Conservation (phyloP, 1,284 basidiomycete species). For the Boletus mariae region DNA sequence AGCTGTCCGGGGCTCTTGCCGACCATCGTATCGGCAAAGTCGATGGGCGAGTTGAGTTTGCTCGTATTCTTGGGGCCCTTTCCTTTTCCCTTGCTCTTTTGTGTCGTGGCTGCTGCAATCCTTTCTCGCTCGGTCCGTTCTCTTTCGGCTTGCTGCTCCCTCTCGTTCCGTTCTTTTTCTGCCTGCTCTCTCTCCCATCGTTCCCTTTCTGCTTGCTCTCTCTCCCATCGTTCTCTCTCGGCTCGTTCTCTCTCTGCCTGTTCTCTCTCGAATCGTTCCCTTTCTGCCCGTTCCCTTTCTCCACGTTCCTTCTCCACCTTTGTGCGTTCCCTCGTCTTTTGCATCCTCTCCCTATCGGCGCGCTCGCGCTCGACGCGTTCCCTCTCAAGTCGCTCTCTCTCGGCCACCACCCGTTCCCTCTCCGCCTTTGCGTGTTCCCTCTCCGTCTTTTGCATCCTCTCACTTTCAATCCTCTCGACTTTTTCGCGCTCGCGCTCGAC, state of each 20-base stretch:
- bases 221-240: conserved; percentile 2
- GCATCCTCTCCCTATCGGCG: conserved; percentile 7
- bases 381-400: conserved; percentile 4
- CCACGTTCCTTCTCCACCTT: not conserved
- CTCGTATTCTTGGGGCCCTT: conserved; percentile 22
- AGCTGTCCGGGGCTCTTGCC: conserved; percentile 30
- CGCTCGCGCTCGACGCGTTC: conserved; percentile 18
- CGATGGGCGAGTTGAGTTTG: conserved; percentile 26
- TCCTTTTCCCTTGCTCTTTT: conserved; percentile 14
- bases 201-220: conserved; percentile 6
- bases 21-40: conserved; percentile 28
- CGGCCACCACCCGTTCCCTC: not conserved
- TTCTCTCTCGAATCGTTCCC: conserved; percentile 1
- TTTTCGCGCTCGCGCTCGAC: conserved; percentile 16
- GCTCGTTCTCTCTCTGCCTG: not conserved
- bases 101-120: not conserved
- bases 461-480: conserved; percentile 6
- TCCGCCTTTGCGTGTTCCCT: conserved; percentile 1
- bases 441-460: conserved; percentile 1
- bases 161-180: not conserved
- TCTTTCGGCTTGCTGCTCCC: not conserved
- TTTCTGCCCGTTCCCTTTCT: not conserved
- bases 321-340: not conserved
- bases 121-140: conserved; percentile 15
- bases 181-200: not conserved